Evolutionary conservation across 31 red algal genomes (phyloP).

Genomic region (Asparagopsis taxiformis): DNA sequence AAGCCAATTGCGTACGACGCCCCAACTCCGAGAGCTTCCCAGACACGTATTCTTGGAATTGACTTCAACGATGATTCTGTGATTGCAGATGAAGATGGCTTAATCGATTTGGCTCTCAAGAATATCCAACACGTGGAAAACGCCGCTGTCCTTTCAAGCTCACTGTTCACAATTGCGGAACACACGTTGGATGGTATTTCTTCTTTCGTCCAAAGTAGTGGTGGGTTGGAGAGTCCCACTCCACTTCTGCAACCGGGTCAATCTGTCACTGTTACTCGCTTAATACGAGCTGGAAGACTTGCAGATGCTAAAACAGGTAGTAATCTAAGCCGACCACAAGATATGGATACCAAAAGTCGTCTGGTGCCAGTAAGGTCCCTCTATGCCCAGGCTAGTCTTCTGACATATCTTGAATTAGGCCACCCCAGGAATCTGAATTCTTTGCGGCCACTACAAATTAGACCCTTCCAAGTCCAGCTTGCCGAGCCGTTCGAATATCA

Average conservation of each 20-base stretch:
- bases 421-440: constrained; percentile 6
- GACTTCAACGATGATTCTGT: not conserved
- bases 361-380: not conserved
- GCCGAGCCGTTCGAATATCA: constrained; percentile 16
- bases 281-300: too few species aligned
- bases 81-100: constrained; percentile 3
- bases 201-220: too few species aligned
- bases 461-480: constrained; percentile 8
- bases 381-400: not conserved
- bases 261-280: too few species aligned
- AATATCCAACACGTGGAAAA: too few species aligned
- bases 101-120: not conserved
- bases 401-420: not conserved
- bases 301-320: not conserved
- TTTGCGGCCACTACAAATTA: not conserved
- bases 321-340: not conserved
- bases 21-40: not conserved
- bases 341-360: not conserved
- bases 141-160: too few species aligned
- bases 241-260: too few species aligned
- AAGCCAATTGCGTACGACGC: not conserved
- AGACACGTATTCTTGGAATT: not conserved
- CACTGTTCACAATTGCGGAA: too few species aligned
- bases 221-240: too few species aligned
- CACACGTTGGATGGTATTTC: too few species aligned